phyloP scores from a whole-genome alignment of 2,329 filamentous ascomycete species.

The Aschersonia sp. region DNA sequence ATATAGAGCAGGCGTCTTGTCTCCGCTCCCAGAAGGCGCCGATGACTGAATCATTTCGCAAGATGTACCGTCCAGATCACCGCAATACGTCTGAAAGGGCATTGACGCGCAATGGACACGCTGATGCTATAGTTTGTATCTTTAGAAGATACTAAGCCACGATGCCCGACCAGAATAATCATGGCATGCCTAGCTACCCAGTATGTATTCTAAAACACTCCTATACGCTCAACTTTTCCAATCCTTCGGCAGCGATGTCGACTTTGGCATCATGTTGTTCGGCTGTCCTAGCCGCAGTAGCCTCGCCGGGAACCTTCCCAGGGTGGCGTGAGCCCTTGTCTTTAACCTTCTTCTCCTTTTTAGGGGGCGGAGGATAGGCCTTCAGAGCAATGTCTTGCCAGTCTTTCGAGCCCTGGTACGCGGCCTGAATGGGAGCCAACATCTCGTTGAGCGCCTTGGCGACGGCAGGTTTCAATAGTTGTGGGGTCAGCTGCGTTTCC shows the following conservation, averaged over 20 bases:
- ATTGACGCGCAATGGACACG: too few relatives aligned
- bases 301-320: constrained; percentile 10
- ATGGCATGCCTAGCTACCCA: too few relatives aligned
- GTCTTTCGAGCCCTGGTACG: constrained; percentile 54
- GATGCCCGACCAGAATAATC: too few relatives aligned
- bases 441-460: constrained; percentile 58
- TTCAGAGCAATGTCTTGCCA: constrained; percentile 58
- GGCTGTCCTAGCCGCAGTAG: background rate
- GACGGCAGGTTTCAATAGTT: constrained; percentile 76
- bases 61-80: too few relatives aligned
- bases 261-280: background rate
- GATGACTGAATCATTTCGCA: too few relatives aligned
- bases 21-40: too few relatives aligned
- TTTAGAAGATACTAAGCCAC: too few relatives aligned
- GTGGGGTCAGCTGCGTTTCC: constrained; percentile 51
- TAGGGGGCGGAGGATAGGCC: constrained; percentile 63
- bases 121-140: too few relatives aligned
- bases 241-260: constrained; percentile 1
- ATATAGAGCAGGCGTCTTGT: too few relatives aligned
- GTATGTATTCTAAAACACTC: too few relatives aligned
- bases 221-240: constrained; percentile 4
- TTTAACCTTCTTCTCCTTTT: constrained; percentile 67
- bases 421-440: constrained; percentile 61
- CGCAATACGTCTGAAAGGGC: too few relatives aligned
- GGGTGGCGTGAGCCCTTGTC: constrained; percentile 57